Evolutionary conservation across 2,329 filamentous ascomycete species (phyloP).

Genomic region (Cladosporium sp.): DNA sequence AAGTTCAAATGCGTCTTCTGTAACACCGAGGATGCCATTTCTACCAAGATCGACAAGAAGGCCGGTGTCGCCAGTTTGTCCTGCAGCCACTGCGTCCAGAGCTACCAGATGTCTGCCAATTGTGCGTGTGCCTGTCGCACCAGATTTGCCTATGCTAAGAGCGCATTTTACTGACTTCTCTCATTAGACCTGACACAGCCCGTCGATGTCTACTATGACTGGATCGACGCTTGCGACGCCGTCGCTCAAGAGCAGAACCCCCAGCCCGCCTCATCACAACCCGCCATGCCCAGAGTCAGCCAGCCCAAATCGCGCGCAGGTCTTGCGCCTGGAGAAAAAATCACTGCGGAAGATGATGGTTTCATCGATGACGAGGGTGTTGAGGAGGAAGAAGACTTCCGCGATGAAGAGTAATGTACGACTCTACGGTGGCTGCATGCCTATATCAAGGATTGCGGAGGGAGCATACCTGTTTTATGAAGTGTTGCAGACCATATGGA

Average conservation of each 20-base stretch:
- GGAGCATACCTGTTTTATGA: too few relatives aligned
- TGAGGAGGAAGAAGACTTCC: slow-evolving; percentile 28
- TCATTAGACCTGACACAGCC: slow-evolving; percentile 73
- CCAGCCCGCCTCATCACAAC: slow-evolving; percentile 22
- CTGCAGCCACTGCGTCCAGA: slow-evolving; percentile 91
- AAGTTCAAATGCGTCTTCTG: slow-evolving; percentile 97
- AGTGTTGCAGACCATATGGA: too few relatives aligned
- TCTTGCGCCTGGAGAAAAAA: slow-evolving; percentile 27
- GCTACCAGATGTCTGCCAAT: slow-evolving; percentile 88
- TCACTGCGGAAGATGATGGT: slow-evolving; percentile 28
- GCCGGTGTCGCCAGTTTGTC: slow-evolving; percentile 75
- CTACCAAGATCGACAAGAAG: slow-evolving; percentile 92
- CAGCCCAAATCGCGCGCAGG: slow-evolving; percentile 15
- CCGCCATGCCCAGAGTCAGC: slow-evolving; percentile 5
- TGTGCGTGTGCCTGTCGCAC: slow-evolving; percentile 1
- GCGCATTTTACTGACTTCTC: neutral
- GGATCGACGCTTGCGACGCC: slow-evolving; percentile 88
- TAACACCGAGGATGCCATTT: slow-evolving; percentile 91
- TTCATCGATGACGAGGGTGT: slow-evolving; percentile 35
- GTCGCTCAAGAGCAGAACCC: slow-evolving; percentile 59
- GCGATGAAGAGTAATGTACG: slow-evolving; percentile 26
- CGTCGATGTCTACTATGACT: slow-evolving; percentile 95
- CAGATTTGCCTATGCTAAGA: neutral
- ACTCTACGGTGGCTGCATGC: neutral
- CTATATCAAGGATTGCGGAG: neutral